Conservation (phyloP, 257 asterid genomes). For the Phtheirospermum japonicum region DNA sequence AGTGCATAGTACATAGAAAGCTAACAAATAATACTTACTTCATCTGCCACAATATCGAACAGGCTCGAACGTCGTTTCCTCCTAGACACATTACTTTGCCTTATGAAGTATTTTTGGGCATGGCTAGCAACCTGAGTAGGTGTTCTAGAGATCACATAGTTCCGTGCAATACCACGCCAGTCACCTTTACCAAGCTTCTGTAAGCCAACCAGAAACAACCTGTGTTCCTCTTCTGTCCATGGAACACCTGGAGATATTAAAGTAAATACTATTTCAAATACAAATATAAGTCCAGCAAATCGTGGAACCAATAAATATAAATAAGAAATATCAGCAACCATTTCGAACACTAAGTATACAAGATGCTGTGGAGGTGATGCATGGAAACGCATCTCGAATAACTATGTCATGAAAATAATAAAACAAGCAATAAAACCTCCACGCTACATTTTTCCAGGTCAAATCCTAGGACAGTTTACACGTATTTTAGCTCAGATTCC, state of each 20-base stretch:
- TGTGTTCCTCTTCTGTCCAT: slow-evolving; percentile 98
- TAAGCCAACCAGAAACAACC: slow-evolving; percentile 91
- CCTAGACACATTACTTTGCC: slow-evolving; percentile 89
- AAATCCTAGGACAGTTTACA: background rate
- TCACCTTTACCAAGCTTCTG: slow-evolving; percentile 99
- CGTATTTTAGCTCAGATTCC: background rate
- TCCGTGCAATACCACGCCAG: slow-evolving; percentile 99
- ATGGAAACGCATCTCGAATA: slow-evolving; percentile 6
- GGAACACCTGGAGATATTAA: slow-evolving; percentile 62
- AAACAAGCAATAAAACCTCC: background rate
- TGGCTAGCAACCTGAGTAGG: slow-evolving; percentile 99
- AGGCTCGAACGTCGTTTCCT: slow-evolving; percentile 98
- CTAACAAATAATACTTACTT: slow-evolving; percentile 55
- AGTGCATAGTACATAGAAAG: background rate
- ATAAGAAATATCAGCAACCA: background rate
- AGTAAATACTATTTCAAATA: slow-evolving; percentile 3
- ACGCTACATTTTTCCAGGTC: background rate
- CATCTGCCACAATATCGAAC: slow-evolving; percentile 88
- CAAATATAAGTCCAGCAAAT: slow-evolving; percentile 1
- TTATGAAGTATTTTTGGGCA: slow-evolving; percentile 93
- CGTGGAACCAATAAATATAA: slow-evolving; percentile 14
- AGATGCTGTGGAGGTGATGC: background rate
- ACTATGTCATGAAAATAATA: background rate
- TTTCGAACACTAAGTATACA: background rate
- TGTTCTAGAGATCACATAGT: slow-evolving; percentile 81